Percentiles rank a stretch among this genome's conserved stretches.
Conservation (phyloP, 2,329 filamentous ascomycete genomes). For the Colletotrichum theobromicola region DNA sequence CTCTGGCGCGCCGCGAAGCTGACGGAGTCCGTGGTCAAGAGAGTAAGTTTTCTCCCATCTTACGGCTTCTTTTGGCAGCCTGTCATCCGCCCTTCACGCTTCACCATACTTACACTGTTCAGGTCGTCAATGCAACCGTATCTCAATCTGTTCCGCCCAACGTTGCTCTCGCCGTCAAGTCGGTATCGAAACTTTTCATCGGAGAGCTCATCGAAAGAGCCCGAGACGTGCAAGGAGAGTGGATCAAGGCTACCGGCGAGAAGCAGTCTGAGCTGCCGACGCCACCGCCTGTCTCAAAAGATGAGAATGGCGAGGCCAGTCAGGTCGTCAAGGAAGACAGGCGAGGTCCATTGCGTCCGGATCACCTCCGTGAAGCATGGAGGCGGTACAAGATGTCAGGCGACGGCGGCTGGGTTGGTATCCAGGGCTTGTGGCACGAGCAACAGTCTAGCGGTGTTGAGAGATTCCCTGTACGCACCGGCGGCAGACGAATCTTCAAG, state of each 20-base stretch:
- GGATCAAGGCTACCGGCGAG: slow-evolving; percentile 64
- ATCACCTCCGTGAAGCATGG: slow-evolving; percentile 77
- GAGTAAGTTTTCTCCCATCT: slow-evolving; percentile 48
- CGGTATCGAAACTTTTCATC: slow-evolving; percentile 78
- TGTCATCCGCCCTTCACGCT: neutral
- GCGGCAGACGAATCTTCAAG: slow-evolving; percentile 58
- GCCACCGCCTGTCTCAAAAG: slow-evolving; percentile 39
- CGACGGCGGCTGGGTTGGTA: slow-evolving; percentile 68
- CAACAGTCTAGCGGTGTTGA: slow-evolving; percentile 66
- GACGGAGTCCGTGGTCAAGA: slow-evolving; percentile 70
- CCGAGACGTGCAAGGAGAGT: slow-evolving; percentile 73
- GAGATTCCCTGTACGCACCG: slow-evolving; percentile 60
- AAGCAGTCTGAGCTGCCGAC: slow-evolving; percentile 59
- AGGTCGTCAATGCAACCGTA: slow-evolving; percentile 81
- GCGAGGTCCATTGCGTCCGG: slow-evolving; percentile 70
- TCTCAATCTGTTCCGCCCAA: slow-evolving; percentile 78
- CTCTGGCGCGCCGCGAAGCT: slow-evolving; percentile 73
- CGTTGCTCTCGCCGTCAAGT: slow-evolving; percentile 77
- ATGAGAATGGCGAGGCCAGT: slow-evolving; percentile 30
- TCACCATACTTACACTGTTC: neutral
- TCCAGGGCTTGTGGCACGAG: slow-evolving; percentile 64
- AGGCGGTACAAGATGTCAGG: slow-evolving; percentile 68
- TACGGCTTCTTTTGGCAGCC: neutral
- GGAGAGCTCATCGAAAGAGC: slow-evolving; percentile 78
- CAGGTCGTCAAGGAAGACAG: slow-evolving; percentile 40